These are phyloP conservation scores for Saccharomyces hybrid DNA, from an alignment of 1,139 yeast genomes.

Conservation along the genomic window DNA sequence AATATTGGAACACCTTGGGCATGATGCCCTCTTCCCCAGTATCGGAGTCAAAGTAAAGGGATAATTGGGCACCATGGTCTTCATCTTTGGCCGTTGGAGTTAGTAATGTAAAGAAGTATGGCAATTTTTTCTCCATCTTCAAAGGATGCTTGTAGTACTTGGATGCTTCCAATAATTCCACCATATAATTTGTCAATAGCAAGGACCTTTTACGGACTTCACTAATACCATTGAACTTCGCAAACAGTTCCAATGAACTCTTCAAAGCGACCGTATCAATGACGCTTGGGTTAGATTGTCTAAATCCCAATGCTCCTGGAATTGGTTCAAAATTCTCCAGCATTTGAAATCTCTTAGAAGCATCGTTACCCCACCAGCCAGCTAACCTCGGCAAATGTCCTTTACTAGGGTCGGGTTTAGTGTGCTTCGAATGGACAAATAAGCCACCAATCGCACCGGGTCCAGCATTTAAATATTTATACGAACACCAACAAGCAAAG, in stretches of 20 bases:
- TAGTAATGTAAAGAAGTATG: conserved; percentile 46
- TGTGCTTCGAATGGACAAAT: conserved; percentile 53
- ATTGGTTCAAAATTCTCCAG: conserved; percentile 70
- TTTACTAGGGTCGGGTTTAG: conserved; percentile 32
- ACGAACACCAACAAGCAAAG: conserved; percentile 92
- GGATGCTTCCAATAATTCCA: conserved; percentile 39
- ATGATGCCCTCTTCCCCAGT: conserved; percentile 42
- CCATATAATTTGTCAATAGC: conserved; percentile 50
- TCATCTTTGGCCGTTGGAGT: conserved; percentile 50
- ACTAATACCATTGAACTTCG: conserved; percentile 55
- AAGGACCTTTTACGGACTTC: conserved; percentile 50
- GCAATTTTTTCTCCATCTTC: conserved; percentile 27
- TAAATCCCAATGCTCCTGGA: conserved; percentile 72
- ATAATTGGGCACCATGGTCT: conserved; percentile 75
- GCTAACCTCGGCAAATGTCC: conserved; percentile 61
- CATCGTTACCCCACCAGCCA: conserved; percentile 96
- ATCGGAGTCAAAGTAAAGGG: conserved; percentile 57
- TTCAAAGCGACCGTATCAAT: conserved; percentile 67
- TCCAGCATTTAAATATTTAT: conserved; percentile 84
- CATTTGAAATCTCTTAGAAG: conserved; percentile 68
- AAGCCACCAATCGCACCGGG: conserved; percentile 90
- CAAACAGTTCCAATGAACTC: conserved; percentile 57
- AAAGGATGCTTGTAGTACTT: conserved; percentile 35
- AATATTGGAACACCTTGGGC: conserved; percentile 48
- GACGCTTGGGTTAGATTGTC: conserved; percentile 88